phyloP scores from a whole-genome alignment of 371 early-diverging fungal genomes.

The Mucor indicus region DNA sequence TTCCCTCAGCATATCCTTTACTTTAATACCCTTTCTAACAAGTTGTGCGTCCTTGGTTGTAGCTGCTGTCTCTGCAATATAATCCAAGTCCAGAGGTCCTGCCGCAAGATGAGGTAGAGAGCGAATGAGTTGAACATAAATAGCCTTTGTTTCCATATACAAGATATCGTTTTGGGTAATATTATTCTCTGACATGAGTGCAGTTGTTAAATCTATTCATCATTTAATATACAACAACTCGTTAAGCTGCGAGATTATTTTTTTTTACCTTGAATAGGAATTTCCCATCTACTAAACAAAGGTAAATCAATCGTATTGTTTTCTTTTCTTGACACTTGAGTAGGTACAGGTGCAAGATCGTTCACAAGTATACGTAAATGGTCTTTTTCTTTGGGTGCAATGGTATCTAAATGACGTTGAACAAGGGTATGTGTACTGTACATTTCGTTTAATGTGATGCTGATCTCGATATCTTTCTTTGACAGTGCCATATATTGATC shows the following conservation, averaged over 20 bases:
- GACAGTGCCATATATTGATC: constrained; percentile 93
- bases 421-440: constrained; percentile 84
- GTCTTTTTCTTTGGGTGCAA: constrained; percentile 76
- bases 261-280: constrained; percentile 79
- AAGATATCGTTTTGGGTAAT: constrained; percentile 86
- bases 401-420: constrained; percentile 71
- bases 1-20: constrained; percentile 84
- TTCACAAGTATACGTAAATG: constrained; percentile 73
- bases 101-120: constrained; percentile 60
- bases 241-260: no score
- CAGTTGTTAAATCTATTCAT: constrained; percentile 42
- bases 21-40: constrained; percentile 88
- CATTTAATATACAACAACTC: no score
- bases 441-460: constrained; percentile 89
- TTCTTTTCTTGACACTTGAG: constrained; percentile 77
- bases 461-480: constrained; percentile 80
- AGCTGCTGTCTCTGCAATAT: constrained; percentile 81
- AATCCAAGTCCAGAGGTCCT: constrained; percentile 56
- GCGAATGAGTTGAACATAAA: constrained; percentile 87
- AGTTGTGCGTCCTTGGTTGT: constrained; percentile 80
- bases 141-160: constrained; percentile 89
- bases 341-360: constrained; percentile 75
- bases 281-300: constrained; percentile 91
- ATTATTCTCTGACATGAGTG: constrained; percentile 70
- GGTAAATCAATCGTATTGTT: constrained; percentile 82